A percentile compares a stretch with the other conserved stretches of the same genome.
Evolutionary conservation across 2,329 filamentous ascomycete species (phyloP).

Genomic region (Monosporascus sp.): DNA sequence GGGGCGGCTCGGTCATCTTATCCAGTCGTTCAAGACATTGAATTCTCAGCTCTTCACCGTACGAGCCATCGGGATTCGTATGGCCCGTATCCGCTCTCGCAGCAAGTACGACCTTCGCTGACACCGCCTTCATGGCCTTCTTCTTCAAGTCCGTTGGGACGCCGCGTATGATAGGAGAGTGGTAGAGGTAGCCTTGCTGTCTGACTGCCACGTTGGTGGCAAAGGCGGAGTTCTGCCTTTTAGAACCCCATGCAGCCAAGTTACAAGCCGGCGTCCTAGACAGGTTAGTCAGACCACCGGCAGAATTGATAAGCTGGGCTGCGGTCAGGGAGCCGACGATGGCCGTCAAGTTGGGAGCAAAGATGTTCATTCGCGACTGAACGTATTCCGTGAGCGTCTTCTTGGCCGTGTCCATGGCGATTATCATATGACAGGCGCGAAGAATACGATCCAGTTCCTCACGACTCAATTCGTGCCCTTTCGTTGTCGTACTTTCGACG

Average conservation of each 20-base stretch:
- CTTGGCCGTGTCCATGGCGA: slow-evolving; percentile 85
- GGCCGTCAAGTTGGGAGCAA: slow-evolving; percentile 87
- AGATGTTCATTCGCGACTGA: slow-evolving; percentile 92
- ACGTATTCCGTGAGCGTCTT: slow-evolving; percentile 86
- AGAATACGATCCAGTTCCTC: slow-evolving; percentile 69
- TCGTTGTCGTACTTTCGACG: slow-evolving; percentile 86
- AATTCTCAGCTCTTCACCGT: slow-evolving; percentile 75
- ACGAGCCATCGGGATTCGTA: slow-evolving; percentile 72
- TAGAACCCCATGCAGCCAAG: slow-evolving; percentile 82
- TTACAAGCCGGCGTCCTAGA: slow-evolving; percentile 94
- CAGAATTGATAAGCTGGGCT: slow-evolving; percentile 92
- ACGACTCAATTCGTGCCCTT: slow-evolving; percentile 71
- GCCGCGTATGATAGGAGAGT: slow-evolving; percentile 81
- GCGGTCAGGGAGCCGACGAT: slow-evolving; percentile 90
- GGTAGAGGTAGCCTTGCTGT: slow-evolving; percentile 89
- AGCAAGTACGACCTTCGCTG: slow-evolving; percentile 89
- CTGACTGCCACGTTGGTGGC: slow-evolving; percentile 89
- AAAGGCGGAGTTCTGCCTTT: slow-evolving; percentile 72
- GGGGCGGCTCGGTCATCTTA: slow-evolving; percentile 86
- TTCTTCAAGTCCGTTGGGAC: slow-evolving; percentile 84
- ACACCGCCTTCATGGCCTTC: slow-evolving; percentile 91
- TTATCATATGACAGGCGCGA: slow-evolving; percentile 78
- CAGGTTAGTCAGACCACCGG: slow-evolving; percentile 80
- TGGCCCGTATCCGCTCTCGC: slow-evolving; percentile 86
- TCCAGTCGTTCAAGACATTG: slow-evolving; percentile 82